These are phyloP conservation scores for Penicillium sp. DNA, from an alignment of 2,329 filamentous ascomycete genomes.

Conservation along the genomic window DNA sequence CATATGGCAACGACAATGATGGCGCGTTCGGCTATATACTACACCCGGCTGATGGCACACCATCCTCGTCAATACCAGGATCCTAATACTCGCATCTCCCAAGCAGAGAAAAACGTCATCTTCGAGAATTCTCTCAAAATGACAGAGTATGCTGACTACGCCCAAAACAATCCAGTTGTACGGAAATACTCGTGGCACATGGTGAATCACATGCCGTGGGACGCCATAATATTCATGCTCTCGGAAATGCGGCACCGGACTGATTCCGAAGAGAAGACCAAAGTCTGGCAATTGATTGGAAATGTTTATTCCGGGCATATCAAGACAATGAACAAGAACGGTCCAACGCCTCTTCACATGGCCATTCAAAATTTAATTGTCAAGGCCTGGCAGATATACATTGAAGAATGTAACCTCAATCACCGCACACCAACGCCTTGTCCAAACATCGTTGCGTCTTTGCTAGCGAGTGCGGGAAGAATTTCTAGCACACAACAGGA, in stretches of 20 bases:
- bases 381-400: constrained; percentile 30
- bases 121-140: constrained; percentile 42
- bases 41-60: constrained; percentile 48
- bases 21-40: constrained; percentile 45
- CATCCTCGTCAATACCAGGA: constrained; percentile 42
- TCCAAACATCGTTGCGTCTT: constrained; percentile 21
- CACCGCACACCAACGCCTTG: constrained; percentile 17
- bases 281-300: constrained; percentile 50
- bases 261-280: constrained; percentile 36
- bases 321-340: constrained; percentile 22
- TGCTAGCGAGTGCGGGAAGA: constrained; percentile 11
- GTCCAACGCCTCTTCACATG: constrained; percentile 22
- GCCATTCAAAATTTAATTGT: constrained; percentile 29
- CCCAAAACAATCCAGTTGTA: constrained; percentile 38
- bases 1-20: constrained; percentile 49
- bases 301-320: constrained; percentile 45
- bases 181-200: constrained; percentile 50
- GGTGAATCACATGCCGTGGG: constrained; percentile 53
- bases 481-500: not conserved
- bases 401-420: constrained; percentile 24
- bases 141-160: constrained; percentile 23
- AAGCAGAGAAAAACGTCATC: constrained; percentile 23
- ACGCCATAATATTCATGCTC: constrained; percentile 53
- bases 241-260: constrained; percentile 42
- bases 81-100: constrained; percentile 15